Evolutionary conservation across 2,329 filamentous ascomycete species (phyloP), one percentile per base, ranked within the genome.

Genomic region (Phyllosticta ampelicida): DNA sequence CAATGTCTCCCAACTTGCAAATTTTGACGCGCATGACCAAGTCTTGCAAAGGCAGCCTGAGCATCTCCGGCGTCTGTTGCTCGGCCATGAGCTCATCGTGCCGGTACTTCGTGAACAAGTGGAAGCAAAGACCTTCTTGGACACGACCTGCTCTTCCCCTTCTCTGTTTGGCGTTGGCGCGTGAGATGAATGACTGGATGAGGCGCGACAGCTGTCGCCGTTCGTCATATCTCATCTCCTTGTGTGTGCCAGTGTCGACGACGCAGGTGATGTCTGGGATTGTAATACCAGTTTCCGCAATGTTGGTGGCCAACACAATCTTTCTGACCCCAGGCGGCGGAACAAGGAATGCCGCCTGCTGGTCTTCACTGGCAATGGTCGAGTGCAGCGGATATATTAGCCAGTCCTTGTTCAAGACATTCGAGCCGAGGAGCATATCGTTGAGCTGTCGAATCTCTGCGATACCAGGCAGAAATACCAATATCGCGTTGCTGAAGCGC

Each of bases 241-340:
- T 90, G 72, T 97, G 92, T 72, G 96, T 97, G 59, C 94, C 94
- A 0, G 90, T 91, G 71, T 99, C 94, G 60, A 99, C 87, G 51
- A 99, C 94, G 65, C 91, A 96, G 0, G 94, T 97, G 28, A 99
- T 89, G 69, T 99, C 94, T 1, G 94, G 94, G 63, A 99, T 99
- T 0, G 94, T 99, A 68, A 99, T 96, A 76, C 94, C 94, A 0
- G 94, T 99, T 71, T 99, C 94, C 4, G 94, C 94, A 70, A 99
- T 99, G 68, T 99, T 99, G 13, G 94, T 99, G 1, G 94, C 91
- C 57, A 99, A 80, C 1, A 99, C 92, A 62, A 99, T 94, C 74
- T 99, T 99, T 62, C 91, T 83, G 59, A 85, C 79, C 0, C 92
- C 92, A 2, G 79, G 80, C 0, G 91, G 90, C 5, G 94, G 94